Conservation (phyloP, 768 basidiomycete genomes). For the Royoungia palumana region DNA sequence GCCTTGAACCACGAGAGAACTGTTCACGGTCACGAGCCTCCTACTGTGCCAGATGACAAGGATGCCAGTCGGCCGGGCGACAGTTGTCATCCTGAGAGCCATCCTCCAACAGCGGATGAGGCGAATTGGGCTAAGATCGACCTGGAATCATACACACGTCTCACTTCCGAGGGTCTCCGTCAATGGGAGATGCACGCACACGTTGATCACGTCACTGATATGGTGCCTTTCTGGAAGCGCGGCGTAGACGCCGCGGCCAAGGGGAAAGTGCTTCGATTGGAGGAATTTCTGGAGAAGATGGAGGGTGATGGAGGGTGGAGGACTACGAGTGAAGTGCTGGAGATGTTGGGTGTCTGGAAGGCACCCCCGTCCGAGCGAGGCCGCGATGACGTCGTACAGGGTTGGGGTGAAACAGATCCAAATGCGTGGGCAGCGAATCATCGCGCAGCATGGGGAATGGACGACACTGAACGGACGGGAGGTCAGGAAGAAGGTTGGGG, state of each 20-base stretch:
- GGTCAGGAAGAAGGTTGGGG: slow-evolving; percentile 15
- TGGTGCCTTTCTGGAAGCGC: slow-evolving; percentile 54
- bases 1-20: slow-evolving; percentile 33
- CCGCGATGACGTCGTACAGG: background rate
- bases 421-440: slow-evolving; percentile 10
- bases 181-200: slow-evolving; percentile 31
- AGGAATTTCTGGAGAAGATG: slow-evolving; percentile 44
- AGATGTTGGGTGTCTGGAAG: slow-evolving; percentile 28
- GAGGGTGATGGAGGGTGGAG: slow-evolving; percentile 34
- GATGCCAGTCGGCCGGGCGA: background rate
- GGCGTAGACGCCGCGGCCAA: slow-evolving; percentile 47
- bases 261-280: slow-evolving; percentile 41
- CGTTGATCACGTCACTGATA: slow-evolving; percentile 47
- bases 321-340: slow-evolving; percentile 27
- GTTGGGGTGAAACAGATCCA: slow-evolving; percentile 10
- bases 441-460: slow-evolving; percentile 8
- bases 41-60: slow-evolving; percentile 3
- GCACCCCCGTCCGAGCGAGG: slow-evolving; percentile 1
- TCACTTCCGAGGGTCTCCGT: slow-evolving; percentile 28
- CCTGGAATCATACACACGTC: slow-evolving; percentile 16
- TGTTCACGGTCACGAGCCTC: slow-evolving; percentile 15
- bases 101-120: slow-evolving; percentile 17
- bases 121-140: slow-evolving; percentile 29
- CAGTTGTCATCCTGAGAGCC: slow-evolving; percentile 1
- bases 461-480: background rate